phyloP scores from a whole-genome alignment of 2,329 filamentous ascomycete species.

The Celoporthe dispersa region DNA sequence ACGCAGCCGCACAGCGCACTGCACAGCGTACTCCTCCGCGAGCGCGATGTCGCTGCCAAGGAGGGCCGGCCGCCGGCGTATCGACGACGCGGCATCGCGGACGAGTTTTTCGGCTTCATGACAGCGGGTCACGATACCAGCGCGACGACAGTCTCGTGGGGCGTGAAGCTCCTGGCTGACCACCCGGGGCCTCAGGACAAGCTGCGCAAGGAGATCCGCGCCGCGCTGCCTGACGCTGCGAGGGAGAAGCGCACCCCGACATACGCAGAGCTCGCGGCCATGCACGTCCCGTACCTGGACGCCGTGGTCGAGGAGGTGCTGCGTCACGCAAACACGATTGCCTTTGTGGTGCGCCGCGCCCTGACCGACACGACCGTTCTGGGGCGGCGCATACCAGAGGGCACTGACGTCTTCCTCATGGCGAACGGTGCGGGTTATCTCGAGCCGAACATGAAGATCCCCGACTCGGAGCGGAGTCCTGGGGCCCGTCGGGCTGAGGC shows the following conservation, averaged over 20 bases:
- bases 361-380: slow-evolving; percentile 41
- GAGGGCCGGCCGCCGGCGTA: slow-evolving; percentile 35
- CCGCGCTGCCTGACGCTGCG: slow-evolving; percentile 32
- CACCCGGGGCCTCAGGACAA: slow-evolving; percentile 33
- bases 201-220: slow-evolving; percentile 32
- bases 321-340: slow-evolving; percentile 38
- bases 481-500: slow-evolving; percentile 31
- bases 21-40: slow-evolving; percentile 40
- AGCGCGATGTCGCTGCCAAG: slow-evolving; percentile 37
- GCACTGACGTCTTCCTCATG: slow-evolving; percentile 46
- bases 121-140: slow-evolving; percentile 41
- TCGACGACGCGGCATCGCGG: slow-evolving; percentile 33
- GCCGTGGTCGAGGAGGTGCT: slow-evolving; percentile 44
- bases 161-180: slow-evolving; percentile 34
- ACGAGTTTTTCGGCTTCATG: slow-evolving; percentile 40
- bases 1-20: slow-evolving; percentile 37
- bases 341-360: slow-evolving; percentile 38
- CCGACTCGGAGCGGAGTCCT: slow-evolving; percentile 37
- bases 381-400: slow-evolving; percentile 41
- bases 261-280: slow-evolving; percentile 36
- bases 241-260: slow-evolving; percentile 36
- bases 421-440: slow-evolving; percentile 43
- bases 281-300: slow-evolving; percentile 43
- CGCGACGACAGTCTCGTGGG: slow-evolving; percentile 37
- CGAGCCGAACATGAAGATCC: slow-evolving; percentile 35